Evolutionary conservation across 148 eudicot genomes (phyloP).

Genomic region (Silene conica): DNA sequence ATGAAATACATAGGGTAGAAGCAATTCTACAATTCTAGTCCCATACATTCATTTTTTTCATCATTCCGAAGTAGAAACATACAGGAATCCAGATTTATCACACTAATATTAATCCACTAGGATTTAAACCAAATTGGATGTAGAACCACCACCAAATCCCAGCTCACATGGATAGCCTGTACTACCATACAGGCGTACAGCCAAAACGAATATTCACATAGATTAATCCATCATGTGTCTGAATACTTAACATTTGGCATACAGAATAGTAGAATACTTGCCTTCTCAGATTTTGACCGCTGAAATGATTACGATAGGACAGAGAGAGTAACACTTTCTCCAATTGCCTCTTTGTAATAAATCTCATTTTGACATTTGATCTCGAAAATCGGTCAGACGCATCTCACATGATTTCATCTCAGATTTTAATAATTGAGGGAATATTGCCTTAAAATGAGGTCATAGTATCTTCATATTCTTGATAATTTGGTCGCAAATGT

Average conservation of each 20-base stretch:
- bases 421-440: not conserved
- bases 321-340: not conserved
- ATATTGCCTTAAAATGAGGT: not conserved
- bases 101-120: not conserved
- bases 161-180: not conserved
- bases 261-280: too few species aligned
- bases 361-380: not conserved
- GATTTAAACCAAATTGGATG: not conserved
- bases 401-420: too few species aligned
- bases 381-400: not conserved
- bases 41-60: not conserved
- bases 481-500: too few species aligned
- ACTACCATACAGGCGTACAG: not conserved
- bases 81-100: not conserved
- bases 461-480: too few species aligned
- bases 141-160: not conserved
- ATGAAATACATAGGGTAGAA: too few species aligned
- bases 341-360: not conserved
- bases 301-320: not conserved
- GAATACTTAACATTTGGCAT: not conserved
- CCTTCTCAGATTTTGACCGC: too few species aligned
- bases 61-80: not conserved
- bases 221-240: not conserved
- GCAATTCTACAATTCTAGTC: too few species aligned
- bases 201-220: too few species aligned